Evolutionary conservation across 495 filamentous ascomycete genomes (phyloP).

Genomic region (Hyaloscypha variabilis): DNA sequence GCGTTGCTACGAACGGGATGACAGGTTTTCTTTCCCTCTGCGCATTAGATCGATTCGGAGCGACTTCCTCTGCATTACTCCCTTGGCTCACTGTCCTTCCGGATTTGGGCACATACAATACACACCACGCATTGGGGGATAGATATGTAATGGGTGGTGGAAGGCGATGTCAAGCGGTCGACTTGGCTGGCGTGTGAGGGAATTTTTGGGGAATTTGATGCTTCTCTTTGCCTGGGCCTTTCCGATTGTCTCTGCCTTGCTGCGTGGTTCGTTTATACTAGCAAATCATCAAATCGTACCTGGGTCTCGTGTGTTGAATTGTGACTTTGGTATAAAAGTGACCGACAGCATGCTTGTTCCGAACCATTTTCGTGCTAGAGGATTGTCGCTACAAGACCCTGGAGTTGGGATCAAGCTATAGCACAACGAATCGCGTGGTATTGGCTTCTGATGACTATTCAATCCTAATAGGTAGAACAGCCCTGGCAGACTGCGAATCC

Average conservation of each 20-base stretch:
- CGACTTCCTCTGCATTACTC: constrained; percentile 30
- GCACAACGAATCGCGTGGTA: too few species aligned
- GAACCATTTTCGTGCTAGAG: too few species aligned
- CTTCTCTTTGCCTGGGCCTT: constrained; percentile 25
- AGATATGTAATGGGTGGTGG: constrained; percentile 32
- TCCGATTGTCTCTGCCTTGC: constrained; percentile 25
- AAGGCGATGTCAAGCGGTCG: constrained; percentile 19
- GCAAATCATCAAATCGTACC: constrained; percentile 21
- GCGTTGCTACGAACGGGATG: constrained; percentile 20
- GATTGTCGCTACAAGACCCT: too few species aligned
- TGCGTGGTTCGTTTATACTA: constrained; percentile 26
- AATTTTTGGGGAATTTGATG: constrained; percentile 26
- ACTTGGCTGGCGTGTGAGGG: constrained; percentile 25
- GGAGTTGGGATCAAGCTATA: too few species aligned
- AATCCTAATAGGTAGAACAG: too few species aligned
- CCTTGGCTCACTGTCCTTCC: constrained; percentile 10
- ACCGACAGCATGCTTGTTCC: too few species aligned
- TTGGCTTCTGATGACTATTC: too few species aligned
- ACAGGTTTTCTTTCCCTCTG: constrained; percentile 29
- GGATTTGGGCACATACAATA: constrained; percentile 23
- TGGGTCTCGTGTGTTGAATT: neutral
- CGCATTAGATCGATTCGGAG: constrained; percentile 33
- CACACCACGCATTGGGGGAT: constrained; percentile 26
- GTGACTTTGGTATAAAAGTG: neutral
- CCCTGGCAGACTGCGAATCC: too few species aligned